These are phyloP conservation scores for Fusarium sp. DNA, from an alignment of 2,329 filamentous ascomycete genomes.

Conservation along the genomic window DNA sequence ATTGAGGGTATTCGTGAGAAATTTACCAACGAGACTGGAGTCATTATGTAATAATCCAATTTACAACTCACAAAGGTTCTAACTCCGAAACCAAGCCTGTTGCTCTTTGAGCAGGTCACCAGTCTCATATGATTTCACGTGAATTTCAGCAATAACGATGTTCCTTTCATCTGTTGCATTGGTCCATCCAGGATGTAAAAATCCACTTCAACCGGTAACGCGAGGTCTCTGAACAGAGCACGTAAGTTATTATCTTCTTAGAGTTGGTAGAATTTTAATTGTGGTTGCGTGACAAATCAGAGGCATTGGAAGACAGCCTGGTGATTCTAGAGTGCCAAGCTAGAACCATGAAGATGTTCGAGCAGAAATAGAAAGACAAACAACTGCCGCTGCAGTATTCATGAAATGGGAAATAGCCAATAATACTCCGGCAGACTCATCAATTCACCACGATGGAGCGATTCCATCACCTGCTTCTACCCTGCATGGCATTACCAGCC, in stretches of 20 bases:
- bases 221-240: constrained; percentile 7
- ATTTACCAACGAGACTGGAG: background rate
- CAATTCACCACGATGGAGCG: background rate
- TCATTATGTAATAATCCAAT: background rate
- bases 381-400: background rate
- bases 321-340: background rate
- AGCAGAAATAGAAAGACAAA: background rate
- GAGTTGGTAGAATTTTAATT: background rate
- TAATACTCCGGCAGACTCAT: background rate
- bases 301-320: constrained; percentile 12
- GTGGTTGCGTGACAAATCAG: background rate
- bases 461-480: constrained; percentile 3
- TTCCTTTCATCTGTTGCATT: background rate
- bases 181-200: background rate
- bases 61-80: background rate
- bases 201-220: background rate
- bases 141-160: background rate
- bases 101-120: constrained; percentile 12
- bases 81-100: constrained; percentile 11
- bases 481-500: constrained; percentile 15
- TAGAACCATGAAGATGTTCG: background rate
- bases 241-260: constrained; percentile 8
- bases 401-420: background rate
- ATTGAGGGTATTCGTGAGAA: background rate
- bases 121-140: constrained; percentile 10